phyloP scores from a whole-genome alignment of 108 stramenopile species.

The Cyclostephanos invisitatus region DNA sequence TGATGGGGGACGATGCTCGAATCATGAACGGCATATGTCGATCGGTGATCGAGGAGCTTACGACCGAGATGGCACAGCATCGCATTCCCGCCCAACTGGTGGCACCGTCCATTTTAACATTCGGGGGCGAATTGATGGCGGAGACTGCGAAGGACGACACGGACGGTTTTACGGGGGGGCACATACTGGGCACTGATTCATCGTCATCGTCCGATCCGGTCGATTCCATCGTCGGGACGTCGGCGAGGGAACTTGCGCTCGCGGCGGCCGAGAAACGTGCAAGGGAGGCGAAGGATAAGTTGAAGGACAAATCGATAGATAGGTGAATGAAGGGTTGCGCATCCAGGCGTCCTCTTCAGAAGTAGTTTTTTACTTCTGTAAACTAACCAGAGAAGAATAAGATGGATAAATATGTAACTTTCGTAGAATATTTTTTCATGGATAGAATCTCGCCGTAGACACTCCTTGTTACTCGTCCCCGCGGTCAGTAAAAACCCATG shows the following conservation, averaged over 20 bases:
- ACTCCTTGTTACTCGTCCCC: no score
- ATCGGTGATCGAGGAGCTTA: constrained; percentile 53
- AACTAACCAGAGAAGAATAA: background rate
- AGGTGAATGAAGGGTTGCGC: background rate
- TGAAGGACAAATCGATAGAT: background rate
- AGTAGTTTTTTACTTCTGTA: no score
- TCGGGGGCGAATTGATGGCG: constrained; percentile 48
- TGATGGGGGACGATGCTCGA: constrained; percentile 1
- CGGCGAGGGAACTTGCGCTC: constrained; percentile 55
- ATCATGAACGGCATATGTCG: constrained; percentile 45
- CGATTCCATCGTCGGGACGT: constrained; percentile 39
- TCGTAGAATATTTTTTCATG: no score
- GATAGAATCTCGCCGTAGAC: no score
- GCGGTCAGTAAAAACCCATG: no score
- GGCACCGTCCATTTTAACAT: constrained; percentile 50
- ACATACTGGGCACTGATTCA: constrained; percentile 49
- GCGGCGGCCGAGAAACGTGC: constrained; percentile 75
- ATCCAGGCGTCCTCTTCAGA: no score
- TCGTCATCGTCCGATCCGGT: constrained; percentile 31
- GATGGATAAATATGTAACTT: no score
- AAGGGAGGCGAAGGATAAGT: constrained; percentile 38
- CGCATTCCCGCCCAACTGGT: constrained; percentile 57
- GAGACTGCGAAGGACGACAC: constrained; percentile 28
- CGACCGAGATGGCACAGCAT: constrained; percentile 69
- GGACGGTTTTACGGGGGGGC: constrained; percentile 20